Conservation (phyloP, 73 alveolate species). For the Symbiodinium natans region DNA sequence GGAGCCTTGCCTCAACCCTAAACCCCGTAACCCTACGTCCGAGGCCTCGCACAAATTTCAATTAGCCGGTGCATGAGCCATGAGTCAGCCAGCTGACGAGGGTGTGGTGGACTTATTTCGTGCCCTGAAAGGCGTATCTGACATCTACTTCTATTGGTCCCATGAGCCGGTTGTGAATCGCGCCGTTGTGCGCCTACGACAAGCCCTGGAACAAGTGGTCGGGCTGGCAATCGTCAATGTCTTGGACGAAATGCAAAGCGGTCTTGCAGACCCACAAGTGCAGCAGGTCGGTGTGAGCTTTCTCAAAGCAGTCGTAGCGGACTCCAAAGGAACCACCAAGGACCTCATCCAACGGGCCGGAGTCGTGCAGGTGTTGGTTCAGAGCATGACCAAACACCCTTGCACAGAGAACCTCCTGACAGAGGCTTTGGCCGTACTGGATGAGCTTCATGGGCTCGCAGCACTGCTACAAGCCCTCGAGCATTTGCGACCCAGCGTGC, state of each 20-base stretch:
- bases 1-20: too few relatives aligned
- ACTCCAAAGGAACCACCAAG: conserved; percentile 43
- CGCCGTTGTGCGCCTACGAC: conserved; percentile 35
- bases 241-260: neutral
- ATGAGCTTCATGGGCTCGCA: conserved; percentile 42
- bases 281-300: conserved; percentile 61
- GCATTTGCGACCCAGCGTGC: conserved; percentile 27
- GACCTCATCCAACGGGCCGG: conserved; percentile 58
- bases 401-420: conserved; percentile 53
- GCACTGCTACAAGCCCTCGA: conserved; percentile 54
- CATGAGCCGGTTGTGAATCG: conserved; percentile 81
- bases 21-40: too few relatives aligned
- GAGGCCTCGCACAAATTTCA: too few relatives aligned
- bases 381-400: conserved; percentile 52
- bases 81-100: conserved; percentile 34
- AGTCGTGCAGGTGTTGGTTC: conserved; percentile 51
- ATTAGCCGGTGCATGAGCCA: neutral
- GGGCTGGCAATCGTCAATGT: conserved; percentile 17
- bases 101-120: conserved; percentile 61
- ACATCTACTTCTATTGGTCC: neutral
- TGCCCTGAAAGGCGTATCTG: conserved; percentile 47
- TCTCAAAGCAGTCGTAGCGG: conserved; percentile 20
- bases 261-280: conserved; percentile 63
- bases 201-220: conserved; percentile 49
- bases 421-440: conserved; percentile 47